Conservation (phyloP, 1,284 basidiomycete species). For the Macrocystidia cucumis region DNA sequence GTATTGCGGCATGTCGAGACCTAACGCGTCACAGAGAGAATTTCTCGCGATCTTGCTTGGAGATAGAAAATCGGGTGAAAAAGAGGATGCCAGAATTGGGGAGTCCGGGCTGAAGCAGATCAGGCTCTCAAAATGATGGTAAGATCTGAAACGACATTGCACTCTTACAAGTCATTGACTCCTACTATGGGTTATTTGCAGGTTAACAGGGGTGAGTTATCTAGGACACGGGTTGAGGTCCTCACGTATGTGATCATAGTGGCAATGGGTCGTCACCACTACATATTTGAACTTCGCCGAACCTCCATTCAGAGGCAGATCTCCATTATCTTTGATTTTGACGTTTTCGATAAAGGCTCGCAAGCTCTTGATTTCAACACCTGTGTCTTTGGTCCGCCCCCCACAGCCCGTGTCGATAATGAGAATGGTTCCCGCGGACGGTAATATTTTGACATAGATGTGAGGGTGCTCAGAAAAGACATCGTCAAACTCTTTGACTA, state of each 20-base stretch:
- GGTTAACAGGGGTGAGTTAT: neutral
- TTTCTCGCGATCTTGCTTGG: slow-evolving; percentile 25
- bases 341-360: slow-evolving; percentile 42
- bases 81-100: slow-evolving; percentile 35
- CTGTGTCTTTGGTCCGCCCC: slow-evolving; percentile 30
- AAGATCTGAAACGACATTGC: neutral
- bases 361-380: slow-evolving; percentile 33
- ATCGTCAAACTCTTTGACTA: slow-evolving; percentile 44
- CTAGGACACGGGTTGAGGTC: neutral
- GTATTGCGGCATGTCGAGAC: slow-evolving; percentile 34
- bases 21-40: slow-evolving; percentile 35
- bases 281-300: slow-evolving; percentile 35
- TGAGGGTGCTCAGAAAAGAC: slow-evolving; percentile 43
- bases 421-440: slow-evolving; percentile 30
- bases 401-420: slow-evolving; percentile 50
- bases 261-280: slow-evolving; percentile 44
- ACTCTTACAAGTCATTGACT: slow-evolving; percentile 36
- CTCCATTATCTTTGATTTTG: slow-evolving; percentile 31
- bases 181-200: slow-evolving; percentile 26
- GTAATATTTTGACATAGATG: slow-evolving; percentile 42
- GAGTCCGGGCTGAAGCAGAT: slow-evolving; percentile 23
- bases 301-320: slow-evolving; percentile 32
- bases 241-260: slow-evolving; percentile 52
- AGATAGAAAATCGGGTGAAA: slow-evolving; percentile 36
- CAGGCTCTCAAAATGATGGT: neutral